Conservation (phyloP, 805 yeast genomes). For the Saturnispora dispora region DNA sequence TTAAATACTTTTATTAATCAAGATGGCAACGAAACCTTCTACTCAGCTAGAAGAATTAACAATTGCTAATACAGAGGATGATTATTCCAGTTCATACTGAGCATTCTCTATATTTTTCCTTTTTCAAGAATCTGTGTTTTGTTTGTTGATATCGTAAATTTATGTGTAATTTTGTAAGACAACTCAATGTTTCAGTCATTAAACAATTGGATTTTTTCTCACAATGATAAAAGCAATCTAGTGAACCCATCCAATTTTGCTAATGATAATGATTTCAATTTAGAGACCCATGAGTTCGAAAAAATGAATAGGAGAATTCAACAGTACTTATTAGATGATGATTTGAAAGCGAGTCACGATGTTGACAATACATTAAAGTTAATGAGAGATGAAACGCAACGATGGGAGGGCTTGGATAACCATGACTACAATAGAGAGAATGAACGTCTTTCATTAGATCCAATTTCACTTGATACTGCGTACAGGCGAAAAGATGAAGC, state of each 20-base stretch:
- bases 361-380: constrained; percentile 20
- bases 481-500: constrained; percentile 3
- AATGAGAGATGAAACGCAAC: constrained; percentile 16
- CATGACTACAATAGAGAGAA: background rate
- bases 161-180: no score
- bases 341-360: constrained; percentile 9
- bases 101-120: background rate
- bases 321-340: constrained; percentile 10
- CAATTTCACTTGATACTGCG: background rate
- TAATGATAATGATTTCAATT: background rate
- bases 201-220: background rate
- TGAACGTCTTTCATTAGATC: background rate
- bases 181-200: background rate
- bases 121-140: background rate
- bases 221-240: background rate
- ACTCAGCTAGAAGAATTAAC: no score
- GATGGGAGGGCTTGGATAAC: constrained; percentile 10
- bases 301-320: constrained; percentile 10
- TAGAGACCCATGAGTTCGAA: background rate
- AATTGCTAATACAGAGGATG: no score
- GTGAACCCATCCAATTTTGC: background rate
- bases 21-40: no score
- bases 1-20: no score
- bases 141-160: background rate
- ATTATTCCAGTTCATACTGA: background rate